Base-by-base conservation (phyloP, 1,284 basidiomycete species). In the Ceratobasidium sp. region DNA sequence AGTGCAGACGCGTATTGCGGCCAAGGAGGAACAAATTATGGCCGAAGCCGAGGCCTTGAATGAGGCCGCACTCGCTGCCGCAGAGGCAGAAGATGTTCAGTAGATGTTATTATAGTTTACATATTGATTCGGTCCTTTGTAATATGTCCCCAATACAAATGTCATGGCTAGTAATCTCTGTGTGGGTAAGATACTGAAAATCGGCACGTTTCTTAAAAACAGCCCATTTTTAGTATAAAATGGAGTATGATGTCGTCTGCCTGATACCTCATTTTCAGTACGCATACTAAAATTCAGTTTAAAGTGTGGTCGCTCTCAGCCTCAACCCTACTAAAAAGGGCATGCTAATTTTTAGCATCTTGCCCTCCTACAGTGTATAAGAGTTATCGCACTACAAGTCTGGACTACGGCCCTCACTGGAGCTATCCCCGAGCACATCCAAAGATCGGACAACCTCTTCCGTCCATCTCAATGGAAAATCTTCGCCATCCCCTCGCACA, bases 41-140 rank as follows among this genome's bases (percentile, higher is more conserved):
- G 81, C 80, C 16, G 89, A 93, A 76, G 91, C 91, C 4, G 92
- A 93, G 78, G 87, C 85, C 7, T 75, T 91, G 75, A 93, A 93
- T 77, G 90, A 75, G 58, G 69, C 68, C 19, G 74, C 73, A 30
- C 66, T 74, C 11, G 69, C 70, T 25, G 72, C 60, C 13, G 49
- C 68, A 29, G 69, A 70, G 49, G 69, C 64, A 2, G 11, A n/a
- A 50, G 47, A 50, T 36, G 21, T 50, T 27, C 16, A 6, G 42
- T 46, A 46, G 5, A 16, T 16, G 14, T 46, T 16, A 46, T 16
- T n/a, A n/a, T 16, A 46, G 42, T 46, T 46, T n/a, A 46, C 16
- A 14, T 4, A 21, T 46, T 46, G 42, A 46, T 46, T 21, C 42
- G 6, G 42, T 46, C 19, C 42, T n/a, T 7, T 46, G 42, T 46